Conservation (phyloP, 345 rosid genomes). For the Physaria fendleri region DNA sequence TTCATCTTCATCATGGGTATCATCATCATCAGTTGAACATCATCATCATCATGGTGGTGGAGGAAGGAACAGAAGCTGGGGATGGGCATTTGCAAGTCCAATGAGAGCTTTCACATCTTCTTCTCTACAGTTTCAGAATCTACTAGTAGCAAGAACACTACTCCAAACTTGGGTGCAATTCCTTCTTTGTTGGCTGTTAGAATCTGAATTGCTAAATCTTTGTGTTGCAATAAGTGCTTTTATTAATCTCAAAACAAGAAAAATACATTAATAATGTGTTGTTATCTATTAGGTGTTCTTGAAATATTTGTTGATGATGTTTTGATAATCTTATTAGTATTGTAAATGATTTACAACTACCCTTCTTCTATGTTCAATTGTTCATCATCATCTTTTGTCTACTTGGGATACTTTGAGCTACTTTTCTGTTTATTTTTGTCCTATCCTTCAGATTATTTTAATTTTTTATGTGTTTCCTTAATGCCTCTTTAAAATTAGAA, state of each 20-base stretch:
- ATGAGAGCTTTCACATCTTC: slow-evolving; percentile 75
- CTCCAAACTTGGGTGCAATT: slow-evolving; percentile 51
- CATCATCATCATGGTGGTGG: slow-evolving; percentile 42
- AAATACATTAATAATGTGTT: slow-evolving; percentile 9
- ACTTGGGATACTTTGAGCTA: not conserved
- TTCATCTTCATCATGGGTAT: slow-evolving; percentile 52
- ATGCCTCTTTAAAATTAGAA: too few species aligned
- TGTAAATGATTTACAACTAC: not conserved
- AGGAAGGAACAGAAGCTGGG: slow-evolving; percentile 68
- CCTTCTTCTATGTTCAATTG: not conserved
- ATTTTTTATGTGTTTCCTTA: not conserved
- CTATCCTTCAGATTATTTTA: not conserved
- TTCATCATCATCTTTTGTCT: not conserved
- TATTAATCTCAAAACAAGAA: not conserved
- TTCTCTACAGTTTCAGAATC: slow-evolving; percentile 27
- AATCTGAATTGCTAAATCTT: slow-evolving; percentile 31
- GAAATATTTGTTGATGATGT: not conserved
- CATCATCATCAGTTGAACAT: slow-evolving; percentile 53
- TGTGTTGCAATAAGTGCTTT: slow-evolving; percentile 20
- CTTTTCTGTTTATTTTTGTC: slow-evolving; percentile 6
- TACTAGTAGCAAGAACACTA: slow-evolving; percentile 25
- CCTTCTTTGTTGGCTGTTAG: slow-evolving; percentile 73
- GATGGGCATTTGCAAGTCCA: slow-evolving; percentile 91
- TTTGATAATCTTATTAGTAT: not conserved
- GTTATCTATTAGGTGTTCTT: slow-evolving; percentile 10